Conservation (phyloP, 208 protist species). For the Leishmania aethiopica region DNA sequence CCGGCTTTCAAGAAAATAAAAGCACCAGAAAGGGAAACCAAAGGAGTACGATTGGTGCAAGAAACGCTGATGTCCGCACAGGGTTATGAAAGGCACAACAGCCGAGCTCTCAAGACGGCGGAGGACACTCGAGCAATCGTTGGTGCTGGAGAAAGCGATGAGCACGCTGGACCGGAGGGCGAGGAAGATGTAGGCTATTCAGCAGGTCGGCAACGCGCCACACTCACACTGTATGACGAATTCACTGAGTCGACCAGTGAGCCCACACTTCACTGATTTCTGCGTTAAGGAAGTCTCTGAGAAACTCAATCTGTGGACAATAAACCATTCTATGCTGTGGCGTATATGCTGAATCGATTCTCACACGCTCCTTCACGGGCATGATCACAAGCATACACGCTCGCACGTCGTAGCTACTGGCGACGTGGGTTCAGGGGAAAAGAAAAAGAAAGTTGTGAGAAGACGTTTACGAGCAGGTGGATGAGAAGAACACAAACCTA, state of each 20-base stretch:
- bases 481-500: background rate
- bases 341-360: background rate
- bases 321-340: background rate
- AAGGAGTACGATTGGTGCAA: background rate
- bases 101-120: background rate
- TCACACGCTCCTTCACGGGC: background rate
- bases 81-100: background rate
- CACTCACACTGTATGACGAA: background rate
- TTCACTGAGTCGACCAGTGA: background rate
- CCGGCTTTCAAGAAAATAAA: background rate
- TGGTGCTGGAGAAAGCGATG: background rate
- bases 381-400: background rate
- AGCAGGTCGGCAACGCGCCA: background rate
- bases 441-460: constrained; percentile 9
- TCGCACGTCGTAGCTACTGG: background rate
- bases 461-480: background rate
- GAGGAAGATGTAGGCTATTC: background rate
- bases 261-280: background rate
- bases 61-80: constrained; percentile 1
- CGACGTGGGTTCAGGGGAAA: background rate
- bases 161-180: background rate
- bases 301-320: background rate
- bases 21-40: background rate
- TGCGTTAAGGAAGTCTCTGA: background rate
- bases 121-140: background rate